Conservation (phyloP, 108 stramenopile genomes). For the Cyclotella choctawhatcheeana region DNA sequence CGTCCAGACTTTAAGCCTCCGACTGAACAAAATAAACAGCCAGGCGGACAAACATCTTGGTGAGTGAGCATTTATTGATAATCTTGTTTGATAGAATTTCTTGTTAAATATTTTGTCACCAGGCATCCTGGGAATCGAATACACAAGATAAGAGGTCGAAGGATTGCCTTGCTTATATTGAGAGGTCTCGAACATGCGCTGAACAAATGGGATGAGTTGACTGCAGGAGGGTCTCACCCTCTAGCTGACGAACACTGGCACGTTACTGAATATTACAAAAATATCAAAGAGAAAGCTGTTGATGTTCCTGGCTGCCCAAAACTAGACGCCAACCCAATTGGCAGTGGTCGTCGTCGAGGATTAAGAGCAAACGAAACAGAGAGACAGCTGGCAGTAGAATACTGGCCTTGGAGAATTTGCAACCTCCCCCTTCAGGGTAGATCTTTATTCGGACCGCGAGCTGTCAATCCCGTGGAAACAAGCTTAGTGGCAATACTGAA, state of each 20-base stretch:
- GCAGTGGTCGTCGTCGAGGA: constrained; percentile 16
- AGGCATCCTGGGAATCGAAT: constrained; percentile 47
- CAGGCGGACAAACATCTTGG: constrained; percentile 36
- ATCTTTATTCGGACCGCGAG: constrained; percentile 35
- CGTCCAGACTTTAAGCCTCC: constrained; percentile 42
- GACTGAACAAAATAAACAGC: constrained; percentile 13
- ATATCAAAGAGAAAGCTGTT: constrained; percentile 42
- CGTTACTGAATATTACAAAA: constrained; percentile 46
- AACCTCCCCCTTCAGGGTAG: constrained; percentile 44
- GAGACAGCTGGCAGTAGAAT: constrained; percentile 20
- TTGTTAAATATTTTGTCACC: too few relatives aligned
- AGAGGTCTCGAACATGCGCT: constrained; percentile 52
- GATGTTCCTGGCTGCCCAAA: constrained; percentile 23
- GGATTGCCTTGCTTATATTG: constrained; percentile 45
- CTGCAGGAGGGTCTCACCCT: constrained; percentile 35
- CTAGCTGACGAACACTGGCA: constrained; percentile 55
- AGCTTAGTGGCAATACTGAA: constrained; percentile 40
- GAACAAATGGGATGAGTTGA: constrained; percentile 45
- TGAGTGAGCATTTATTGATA: background rate
- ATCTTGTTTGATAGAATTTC: too few relatives aligned
- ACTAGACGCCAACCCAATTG: constrained; percentile 13
- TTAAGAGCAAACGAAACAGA: constrained; percentile 1
- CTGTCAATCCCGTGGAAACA: constrained; percentile 27
- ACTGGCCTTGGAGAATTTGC: constrained; percentile 41
- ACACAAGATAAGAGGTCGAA: constrained; percentile 49